Evolutionary conservation across 768 basidiomycete genomes (phyloP), one percentile per base, ranked within the genome.

Genomic region (Leccinum obscurum): DNA sequence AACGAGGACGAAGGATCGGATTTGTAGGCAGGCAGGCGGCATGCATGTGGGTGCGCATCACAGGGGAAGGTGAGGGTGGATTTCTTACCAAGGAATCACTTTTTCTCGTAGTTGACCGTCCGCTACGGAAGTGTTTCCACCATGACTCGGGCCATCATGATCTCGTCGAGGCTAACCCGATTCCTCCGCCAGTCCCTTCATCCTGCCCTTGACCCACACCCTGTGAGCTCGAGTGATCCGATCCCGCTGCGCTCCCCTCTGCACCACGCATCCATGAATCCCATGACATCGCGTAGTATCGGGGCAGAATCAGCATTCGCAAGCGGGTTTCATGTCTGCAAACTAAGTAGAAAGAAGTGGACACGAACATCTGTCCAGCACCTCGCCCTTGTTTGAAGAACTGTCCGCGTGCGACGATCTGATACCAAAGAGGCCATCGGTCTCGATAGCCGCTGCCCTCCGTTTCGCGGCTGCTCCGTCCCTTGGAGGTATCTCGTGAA

Each of bases 401-500:
- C 78, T 99, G 98, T 0, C 96, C 97, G 50, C 96, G 78, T 0
- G 84, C 89, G 1, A 97, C 86, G 58, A 99, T 95, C 57, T 87
- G 77, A 61, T 80, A 74, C 55, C 69, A 71, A 53, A 60, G 15
- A 39, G 39, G 17, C 17, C 4, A 66, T 80, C 72, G 76, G 41
- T 68, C 46, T 39, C 37, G 37, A 39, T 39, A 15, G 15, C 15
- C 72, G 48, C 72, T 68, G 57, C 71, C 60, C 1, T 59, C 62
- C 54, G 72, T 64, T 15, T 77, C 39, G 2, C 26, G 39, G 17
- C 17, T 39, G 39, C 15, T 39, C 17, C 7, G 17, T n/a, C 17
- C 17, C 70, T 7, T 72, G 59, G 11, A 81, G 56, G 30, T 89
- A 81, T 9, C 77, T 73, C 0, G 92, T 89, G 72, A 98, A 98